Conservation (phyloP, 1,139 yeast genomes). For the Debaryomyces robertsiae region DNA sequence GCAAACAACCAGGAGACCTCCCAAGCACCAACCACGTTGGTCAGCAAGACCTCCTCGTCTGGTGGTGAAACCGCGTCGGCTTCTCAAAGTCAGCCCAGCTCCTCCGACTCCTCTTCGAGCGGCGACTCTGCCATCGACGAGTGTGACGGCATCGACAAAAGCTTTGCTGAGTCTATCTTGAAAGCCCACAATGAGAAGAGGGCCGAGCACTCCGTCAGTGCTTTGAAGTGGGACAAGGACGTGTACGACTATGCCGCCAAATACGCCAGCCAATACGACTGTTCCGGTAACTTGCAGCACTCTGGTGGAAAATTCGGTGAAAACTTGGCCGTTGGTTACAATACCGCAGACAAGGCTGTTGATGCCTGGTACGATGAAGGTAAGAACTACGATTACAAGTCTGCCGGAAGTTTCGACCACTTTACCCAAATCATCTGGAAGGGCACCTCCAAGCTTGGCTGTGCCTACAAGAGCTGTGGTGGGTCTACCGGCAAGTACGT, state of each 20-base stretch:
- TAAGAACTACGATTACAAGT: conserved; percentile 52
- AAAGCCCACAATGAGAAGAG: conserved; percentile 70
- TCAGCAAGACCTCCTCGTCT: conserved; percentile 9
- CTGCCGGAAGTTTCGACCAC: conserved; percentile 55
- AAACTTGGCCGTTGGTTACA: conserved; percentile 79
- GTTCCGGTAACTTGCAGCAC: conserved; percentile 70
- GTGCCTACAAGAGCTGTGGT: conserved; percentile 64
- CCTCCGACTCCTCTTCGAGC: conserved; percentile 13
- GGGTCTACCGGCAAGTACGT: conserved; percentile 49
- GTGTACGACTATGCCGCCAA: conserved; percentile 69
- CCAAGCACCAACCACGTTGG: conserved; percentile 10
- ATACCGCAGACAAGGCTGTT: conserved; percentile 56
- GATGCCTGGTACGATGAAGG: conserved; percentile 87
- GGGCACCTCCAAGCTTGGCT: conserved; percentile 66
- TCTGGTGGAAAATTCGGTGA: conserved; percentile 85
- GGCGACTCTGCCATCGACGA: conserved; percentile 19
- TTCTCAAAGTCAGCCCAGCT: conserved; percentile 9
- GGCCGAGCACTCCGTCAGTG: conserved; percentile 61
- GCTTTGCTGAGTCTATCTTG: conserved; percentile 43
- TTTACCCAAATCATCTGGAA: conserved; percentile 90
- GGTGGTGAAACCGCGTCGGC: conserved; percentile 10
- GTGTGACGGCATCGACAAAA: conserved; percentile 23
- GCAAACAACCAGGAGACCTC: not conserved
- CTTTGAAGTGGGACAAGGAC: conserved; percentile 63
- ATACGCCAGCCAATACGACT: conserved; percentile 69